A percentile compares a stretch with the other conserved stretches of the same genome.
Evolutionary conservation across 1,284 basidiomycete genomes (phyloP).

Genomic region (Wolfiporia cocos): DNA sequence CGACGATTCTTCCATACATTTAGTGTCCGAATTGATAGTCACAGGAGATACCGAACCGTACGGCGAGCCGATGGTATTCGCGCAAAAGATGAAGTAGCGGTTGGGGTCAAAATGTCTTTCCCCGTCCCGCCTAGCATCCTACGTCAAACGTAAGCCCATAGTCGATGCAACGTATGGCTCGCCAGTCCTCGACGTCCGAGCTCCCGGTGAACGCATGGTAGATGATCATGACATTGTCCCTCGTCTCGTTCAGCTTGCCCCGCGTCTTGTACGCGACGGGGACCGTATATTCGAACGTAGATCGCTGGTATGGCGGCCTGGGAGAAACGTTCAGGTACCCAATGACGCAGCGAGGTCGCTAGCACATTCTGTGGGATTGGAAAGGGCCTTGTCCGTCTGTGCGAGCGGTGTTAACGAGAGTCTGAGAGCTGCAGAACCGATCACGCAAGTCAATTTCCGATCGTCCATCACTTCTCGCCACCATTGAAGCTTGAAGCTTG

Average conservation of each 20-base stretch:
- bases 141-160: neutral
- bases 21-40: slow-evolving; percentile 75
- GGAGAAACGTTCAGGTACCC: no score
- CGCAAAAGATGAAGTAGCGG: slow-evolving; percentile 92
- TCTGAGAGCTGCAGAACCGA: no score
- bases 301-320: no score
- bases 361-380: no score
- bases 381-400: no score
- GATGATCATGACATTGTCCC: slow-evolving; percentile 92
- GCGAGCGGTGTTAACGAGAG: no score
- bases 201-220: slow-evolving; percentile 98
- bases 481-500: no score
- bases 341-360: no score
- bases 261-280: slow-evolving; percentile 97
- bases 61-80: slow-evolving; percentile 90
- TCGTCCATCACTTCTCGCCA: no score
- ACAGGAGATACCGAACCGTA: slow-evolving; percentile 92
- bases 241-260: slow-evolving; percentile 75
- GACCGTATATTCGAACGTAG: no score
- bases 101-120: slow-evolving; percentile 88
- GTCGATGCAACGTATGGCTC: slow-evolving; percentile 28
- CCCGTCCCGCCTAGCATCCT: slow-evolving; percentile 74
- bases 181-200: slow-evolving; percentile 97
- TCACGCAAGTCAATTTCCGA: no score
- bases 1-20: no score